Conservation (phyloP, 2,329 filamentous ascomycete species). For the Fusarium sp. region DNA sequence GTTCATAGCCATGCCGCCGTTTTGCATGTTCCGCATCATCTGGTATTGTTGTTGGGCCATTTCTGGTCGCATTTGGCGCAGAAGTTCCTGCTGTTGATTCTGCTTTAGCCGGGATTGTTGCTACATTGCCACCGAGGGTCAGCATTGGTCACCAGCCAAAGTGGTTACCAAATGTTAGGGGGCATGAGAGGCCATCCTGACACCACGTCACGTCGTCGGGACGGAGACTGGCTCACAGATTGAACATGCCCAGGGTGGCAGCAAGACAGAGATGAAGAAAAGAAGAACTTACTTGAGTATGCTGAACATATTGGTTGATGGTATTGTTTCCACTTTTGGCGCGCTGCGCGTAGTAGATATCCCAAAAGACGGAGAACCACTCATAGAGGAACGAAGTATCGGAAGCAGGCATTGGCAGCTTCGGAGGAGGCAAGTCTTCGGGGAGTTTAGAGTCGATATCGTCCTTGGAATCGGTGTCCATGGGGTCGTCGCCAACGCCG, state of each 20-base stretch:
- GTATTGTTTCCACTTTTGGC: conserved; percentile 69
- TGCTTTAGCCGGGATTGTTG: conserved; percentile 77
- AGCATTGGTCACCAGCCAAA: conserved; percentile 36
- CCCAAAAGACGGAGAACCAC: conserved; percentile 98
- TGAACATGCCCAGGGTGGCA: conserved; percentile 23
- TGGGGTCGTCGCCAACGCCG: conserved; percentile 75
- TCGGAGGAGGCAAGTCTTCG: conserved; percentile 80
- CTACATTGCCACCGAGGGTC: conserved; percentile 49
- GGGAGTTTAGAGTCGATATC: conserved; percentile 77
- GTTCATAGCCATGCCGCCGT: conserved; percentile 66
- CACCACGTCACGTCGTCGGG: conserved; percentile 14
- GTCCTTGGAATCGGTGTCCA: conserved; percentile 86
- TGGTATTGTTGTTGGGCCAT: conserved; percentile 65
- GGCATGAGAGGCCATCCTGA: conserved; percentile 23
- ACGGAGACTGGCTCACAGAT: conserved; percentile 10
- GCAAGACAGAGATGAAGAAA: conserved; percentile 11
- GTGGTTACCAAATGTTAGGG: conserved; percentile 38
- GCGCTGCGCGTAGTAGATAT: conserved; percentile 87
- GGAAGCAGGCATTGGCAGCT: conserved; percentile 69
- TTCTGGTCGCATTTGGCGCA: conserved; percentile 75
- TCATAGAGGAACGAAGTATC: conserved; percentile 91
- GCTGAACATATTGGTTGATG: conserved; percentile 79
- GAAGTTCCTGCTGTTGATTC: conserved; percentile 78
- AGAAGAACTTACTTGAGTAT: conserved; percentile 70
- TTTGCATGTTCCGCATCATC: conserved; percentile 74